phyloP scores from a whole-genome alignment of 1,284 basidiomycete genomes.

The Irpex rosettiformis region DNA sequence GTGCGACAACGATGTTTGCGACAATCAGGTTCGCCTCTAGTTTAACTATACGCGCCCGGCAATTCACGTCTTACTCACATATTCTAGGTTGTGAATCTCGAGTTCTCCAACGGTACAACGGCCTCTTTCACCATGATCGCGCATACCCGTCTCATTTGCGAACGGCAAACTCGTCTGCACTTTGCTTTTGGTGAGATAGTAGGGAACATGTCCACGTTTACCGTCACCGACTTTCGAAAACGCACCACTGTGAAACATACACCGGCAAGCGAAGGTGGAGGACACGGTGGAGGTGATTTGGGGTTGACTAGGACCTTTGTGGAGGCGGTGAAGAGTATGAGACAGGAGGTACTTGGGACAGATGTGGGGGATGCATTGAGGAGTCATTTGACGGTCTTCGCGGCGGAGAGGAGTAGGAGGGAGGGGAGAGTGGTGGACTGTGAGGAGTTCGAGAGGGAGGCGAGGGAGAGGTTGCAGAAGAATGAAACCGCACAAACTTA shows the following conservation, averaged over 20 bases:
- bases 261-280: slow-evolving; percentile 60
- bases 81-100: slow-evolving; percentile 67
- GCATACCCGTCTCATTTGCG: slow-evolving; percentile 64
- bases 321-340: slow-evolving; percentile 59
- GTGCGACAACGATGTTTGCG: slow-evolving; percentile 59
- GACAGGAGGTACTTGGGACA: slow-evolving; percentile 65
- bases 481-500: neutral
- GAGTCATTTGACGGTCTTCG: slow-evolving; percentile 82
- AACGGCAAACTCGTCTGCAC: slow-evolving; percentile 72
- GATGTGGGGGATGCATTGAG: slow-evolving; percentile 65
- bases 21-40: slow-evolving; percentile 20
- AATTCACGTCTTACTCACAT: neutral
- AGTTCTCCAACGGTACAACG: slow-evolving; percentile 73
- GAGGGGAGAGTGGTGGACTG: slow-evolving; percentile 68
- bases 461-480: slow-evolving; percentile 31
- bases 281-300: slow-evolving; percentile 79
- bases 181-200: slow-evolving; percentile 82
- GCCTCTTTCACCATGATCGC: slow-evolving; percentile 83
- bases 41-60: slow-evolving; percentile 31
- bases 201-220: slow-evolving; percentile 75
- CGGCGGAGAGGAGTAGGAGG: slow-evolving; percentile 72
- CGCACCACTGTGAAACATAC: slow-evolving; percentile 40
- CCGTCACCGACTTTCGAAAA: slow-evolving; percentile 75
- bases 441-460: slow-evolving; percentile 51
- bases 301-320: slow-evolving; percentile 73